Evolutionary conservation across 2,329 filamentous ascomycete genomes (phyloP), one percentile per base, ranked within the genome.

Genomic region (Stemphylium lycopersici): DNA sequence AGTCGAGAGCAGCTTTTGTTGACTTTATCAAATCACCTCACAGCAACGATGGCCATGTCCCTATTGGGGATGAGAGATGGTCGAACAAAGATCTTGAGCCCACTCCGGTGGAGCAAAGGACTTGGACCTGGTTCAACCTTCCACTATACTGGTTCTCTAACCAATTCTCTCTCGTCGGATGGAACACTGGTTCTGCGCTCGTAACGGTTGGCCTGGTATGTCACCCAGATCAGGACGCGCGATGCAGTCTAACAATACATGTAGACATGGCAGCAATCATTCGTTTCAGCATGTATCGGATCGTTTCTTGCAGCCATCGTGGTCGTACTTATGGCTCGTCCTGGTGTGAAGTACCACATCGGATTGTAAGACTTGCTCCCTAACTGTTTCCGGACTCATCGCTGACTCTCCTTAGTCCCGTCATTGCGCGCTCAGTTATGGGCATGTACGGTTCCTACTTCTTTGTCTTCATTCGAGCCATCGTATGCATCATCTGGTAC

Each of bases 401-500:
- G 10, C 52, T 56, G 2, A 64, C 45, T 50, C 32, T 18, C 15
- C 50, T 13, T 34, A 62, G 51, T 47, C 66, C 47, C 18, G 59
- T 56, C 6, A 60, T 53, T 29, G 52, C 56, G 15, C 63, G 63
- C 15, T 62, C 63, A 0, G 59, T 64, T 10, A 67, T 68, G 62
- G 65, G 66, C 13, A 71, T 78, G 48, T 73, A 71, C 26, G 77
- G 76, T 13, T 72, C 73, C 1, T 72, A 72, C 49, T 74, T 76
- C 24, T 78, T 79, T 59, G 67, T 79, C 34, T 72, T 76, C 56
- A 73, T 74, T 22, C 57, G 71, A 34, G 69, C 69, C 6, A 59
- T 73, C 0, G 74, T 78, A 2, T 72, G 70, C 11, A 66, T 76
- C 31, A 74, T 78, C 49, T 78, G 76, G 65, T 76, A 75, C 48